Base-by-base conservation (phyloP, 2,329 filamentous ascomycete genomes). In the Botrytis cinerea region DNA sequence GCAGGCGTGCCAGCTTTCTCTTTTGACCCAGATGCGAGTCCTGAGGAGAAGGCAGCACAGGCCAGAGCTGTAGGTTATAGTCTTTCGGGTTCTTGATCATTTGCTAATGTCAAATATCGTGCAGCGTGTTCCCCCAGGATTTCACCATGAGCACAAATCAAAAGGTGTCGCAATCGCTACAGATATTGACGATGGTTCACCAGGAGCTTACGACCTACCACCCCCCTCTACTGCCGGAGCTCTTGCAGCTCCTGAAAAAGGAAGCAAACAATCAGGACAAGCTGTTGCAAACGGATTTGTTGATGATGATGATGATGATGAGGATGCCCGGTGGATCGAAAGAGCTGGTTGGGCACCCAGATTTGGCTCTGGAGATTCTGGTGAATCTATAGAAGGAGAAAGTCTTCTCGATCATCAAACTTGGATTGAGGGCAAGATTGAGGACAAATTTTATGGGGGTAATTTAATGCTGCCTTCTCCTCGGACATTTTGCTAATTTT, bases 371-470 rank as follows among this genome's bases (percentile, higher is more conserved):
- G 89, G 89, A 2, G 82, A 80, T n/a, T 87, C 82, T 80, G 77
- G 82, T 72, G 81, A 83, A 71, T 83, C 83, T 7, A 77, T 81
- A 22, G 83, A 91, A 60, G 87, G 85, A 20, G 90, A 92, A 73
- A 94, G 89, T 74, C 82, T 97, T 79, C 86, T 96, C 57, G 95
- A 99, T 80, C 95, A 98, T 81, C 89, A 94, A 79, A 97, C 94
- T 1, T 93, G 91, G 85, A 82, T 98, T 38, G 97, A 99, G 81
- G 88, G 90, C 74, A 91, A 91, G 82, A 83, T 99, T 51, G 90
- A 95, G 60, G 95, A 98, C 81, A 93, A 93, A 81, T 93, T 97
- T 82, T 99, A 93, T 81, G 96, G 96, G 81, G 93, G 92, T 93
- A 84, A 87, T 77, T 35, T 59, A 35, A 62, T 62, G 2, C 48